phyloP scores from a whole-genome alignment of 805 yeast genomes.

The Ogataea paradorogensis region DNA sequence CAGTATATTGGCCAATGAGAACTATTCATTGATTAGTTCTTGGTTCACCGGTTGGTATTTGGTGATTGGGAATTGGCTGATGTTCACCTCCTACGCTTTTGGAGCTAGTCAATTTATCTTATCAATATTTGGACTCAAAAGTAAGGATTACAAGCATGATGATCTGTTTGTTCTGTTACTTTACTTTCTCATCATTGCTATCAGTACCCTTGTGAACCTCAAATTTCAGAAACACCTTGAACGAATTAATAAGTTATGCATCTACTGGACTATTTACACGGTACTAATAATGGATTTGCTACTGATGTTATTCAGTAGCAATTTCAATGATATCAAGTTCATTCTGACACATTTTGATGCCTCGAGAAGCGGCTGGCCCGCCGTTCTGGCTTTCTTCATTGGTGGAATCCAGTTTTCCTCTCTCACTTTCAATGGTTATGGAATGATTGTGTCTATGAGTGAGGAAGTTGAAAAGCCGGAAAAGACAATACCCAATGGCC shows the following conservation, averaged over 20 bases:
- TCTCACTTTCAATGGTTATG: slow-evolving; percentile 79
- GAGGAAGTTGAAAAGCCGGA: slow-evolving; percentile 81
- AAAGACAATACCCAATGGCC: slow-evolving; percentile 69
- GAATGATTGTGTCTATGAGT: slow-evolving; percentile 75
- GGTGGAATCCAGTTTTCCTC: slow-evolving; percentile 82
- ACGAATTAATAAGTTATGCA: slow-evolving; percentile 61
- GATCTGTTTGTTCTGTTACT: slow-evolving; percentile 53
- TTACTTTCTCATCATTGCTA: slow-evolving; percentile 51
- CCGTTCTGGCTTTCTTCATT: slow-evolving; percentile 64
- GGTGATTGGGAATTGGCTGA: slow-evolving; percentile 73
- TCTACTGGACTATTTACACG: slow-evolving; percentile 73
- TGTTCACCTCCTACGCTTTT: slow-evolving; percentile 68
- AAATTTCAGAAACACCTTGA: slow-evolving; percentile 60
- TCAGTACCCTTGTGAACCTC: slow-evolving; percentile 63
- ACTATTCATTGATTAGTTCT: slow-evolving; percentile 54
- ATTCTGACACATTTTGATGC: slow-evolving; percentile 69
- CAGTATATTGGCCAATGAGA: slow-evolving; percentile 61
- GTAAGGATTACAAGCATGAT: slow-evolving; percentile 57
- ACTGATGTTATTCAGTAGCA: slow-evolving; percentile 53
- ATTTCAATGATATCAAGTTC: slow-evolving; percentile 56
- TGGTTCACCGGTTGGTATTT: slow-evolving; percentile 82
- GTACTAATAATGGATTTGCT: slow-evolving; percentile 65
- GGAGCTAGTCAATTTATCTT: slow-evolving; percentile 75
- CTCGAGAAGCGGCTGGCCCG: slow-evolving; percentile 73
- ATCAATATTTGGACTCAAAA: slow-evolving; percentile 60